A percentile compares a stretch with the other conserved stretches of the same genome.
phyloP scores from a whole-genome alignment of 2,329 filamentous ascomycete species.

The Microsporum ferrugineum region DNA sequence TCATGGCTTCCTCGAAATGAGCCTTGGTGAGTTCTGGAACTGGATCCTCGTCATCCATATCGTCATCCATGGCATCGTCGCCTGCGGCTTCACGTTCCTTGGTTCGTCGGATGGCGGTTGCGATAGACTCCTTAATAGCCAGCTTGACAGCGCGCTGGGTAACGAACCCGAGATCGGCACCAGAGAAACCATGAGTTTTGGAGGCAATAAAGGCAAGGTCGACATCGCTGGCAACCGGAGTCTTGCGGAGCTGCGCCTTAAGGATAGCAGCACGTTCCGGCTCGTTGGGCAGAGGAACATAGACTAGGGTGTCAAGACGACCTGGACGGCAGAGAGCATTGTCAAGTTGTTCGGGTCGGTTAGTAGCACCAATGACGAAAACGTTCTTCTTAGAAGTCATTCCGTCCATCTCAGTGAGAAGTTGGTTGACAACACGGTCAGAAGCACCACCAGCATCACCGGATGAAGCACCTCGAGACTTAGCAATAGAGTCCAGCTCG shows the following conservation, averaged over 20 bases:
- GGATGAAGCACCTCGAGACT: constrained; percentile 92
- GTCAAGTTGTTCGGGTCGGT: constrained; percentile 96
- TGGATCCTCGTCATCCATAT: constrained; percentile 75
- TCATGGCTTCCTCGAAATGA: constrained; percentile 99
- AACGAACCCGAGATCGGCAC: constrained; percentile 98
- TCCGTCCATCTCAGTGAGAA: constrained; percentile 98
- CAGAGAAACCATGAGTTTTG: constrained; percentile 97
- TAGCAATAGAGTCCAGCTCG: constrained; percentile 96
- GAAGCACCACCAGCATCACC: constrained; percentile 96
- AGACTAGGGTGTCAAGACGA: constrained; percentile 96
- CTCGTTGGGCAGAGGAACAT: constrained; percentile 93
- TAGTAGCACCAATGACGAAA: constrained; percentile 97
- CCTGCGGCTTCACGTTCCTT: constrained; percentile 82
- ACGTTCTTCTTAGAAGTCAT: constrained; percentile 99
- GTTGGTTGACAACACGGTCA: constrained; percentile 99
- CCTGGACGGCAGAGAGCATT: constrained; percentile 95
- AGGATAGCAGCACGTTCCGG: constrained; percentile 79
- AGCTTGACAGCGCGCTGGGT: constrained; percentile 98
- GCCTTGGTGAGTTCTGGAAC: constrained; percentile 91
- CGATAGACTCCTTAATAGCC: constrained; percentile 95
- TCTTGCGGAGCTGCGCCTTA: constrained; percentile 95
- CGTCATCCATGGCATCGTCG: constrained; percentile 64
- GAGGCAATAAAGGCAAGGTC: constrained; percentile 84
- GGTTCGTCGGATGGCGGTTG: constrained; percentile 72
- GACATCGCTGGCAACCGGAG: constrained; percentile 76